Evolutionary conservation across 2,329 filamentous ascomycete species (phyloP).

Genomic region (Aspergillus flavus): DNA sequence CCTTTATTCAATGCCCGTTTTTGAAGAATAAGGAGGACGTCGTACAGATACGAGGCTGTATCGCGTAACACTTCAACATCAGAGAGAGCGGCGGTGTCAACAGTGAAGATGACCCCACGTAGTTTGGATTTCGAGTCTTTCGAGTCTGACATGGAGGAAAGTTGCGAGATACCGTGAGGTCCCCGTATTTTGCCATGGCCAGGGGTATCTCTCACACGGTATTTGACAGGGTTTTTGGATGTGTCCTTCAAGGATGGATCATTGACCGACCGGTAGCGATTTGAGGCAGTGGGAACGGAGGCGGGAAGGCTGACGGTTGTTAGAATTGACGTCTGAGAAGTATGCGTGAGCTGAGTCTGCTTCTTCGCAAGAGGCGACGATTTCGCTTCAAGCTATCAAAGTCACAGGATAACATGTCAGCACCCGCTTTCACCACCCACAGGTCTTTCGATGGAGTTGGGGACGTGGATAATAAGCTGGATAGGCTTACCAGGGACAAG

Average conservation of each 20-base stretch:
- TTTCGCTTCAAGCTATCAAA: conserved; percentile 49
- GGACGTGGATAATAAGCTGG: not conserved
- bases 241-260: conserved; percentile 65
- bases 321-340: conserved; percentile 62
- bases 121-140: conserved; percentile 49
- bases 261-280: conserved; percentile 66
- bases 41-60: conserved; percentile 83
- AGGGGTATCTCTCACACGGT: conserved; percentile 70
- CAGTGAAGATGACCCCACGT: conserved; percentile 78
- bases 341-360: conserved; percentile 55
- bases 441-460: not conserved
- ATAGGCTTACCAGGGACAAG: conserved; percentile 67
- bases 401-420: not conserved
- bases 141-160: conserved; percentile 34
- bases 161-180: conserved; percentile 50
- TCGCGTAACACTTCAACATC: conserved; percentile 60
- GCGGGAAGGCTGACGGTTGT: conserved; percentile 60
- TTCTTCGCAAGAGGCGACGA: conserved; percentile 40
- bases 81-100: conserved; percentile 75
- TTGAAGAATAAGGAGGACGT: conserved; percentile 81
- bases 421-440: not conserved
- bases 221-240: conserved; percentile 39
- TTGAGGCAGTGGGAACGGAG: conserved; percentile 55
- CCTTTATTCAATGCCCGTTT: conserved; percentile 61
- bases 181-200: conserved; percentile 92